Percentiles rank a stretch among this genome's conserved stretches.
Evolutionary conservation across 805 yeast species (phyloP).

Genomic region (Barnettozyma botsteinii): DNA sequence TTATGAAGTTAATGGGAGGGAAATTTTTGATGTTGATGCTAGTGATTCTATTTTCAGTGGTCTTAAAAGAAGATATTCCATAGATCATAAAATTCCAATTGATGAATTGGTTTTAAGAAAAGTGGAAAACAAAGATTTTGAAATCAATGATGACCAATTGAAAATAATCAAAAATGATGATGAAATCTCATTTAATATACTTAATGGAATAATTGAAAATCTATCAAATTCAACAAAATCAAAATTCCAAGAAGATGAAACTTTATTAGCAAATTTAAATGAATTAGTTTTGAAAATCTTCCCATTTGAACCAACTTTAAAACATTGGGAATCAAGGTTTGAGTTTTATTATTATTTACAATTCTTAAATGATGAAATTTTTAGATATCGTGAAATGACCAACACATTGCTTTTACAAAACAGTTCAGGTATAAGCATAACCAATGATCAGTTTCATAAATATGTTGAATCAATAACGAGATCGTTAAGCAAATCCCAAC

Average conservation of each 20-base stretch:
- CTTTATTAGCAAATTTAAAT: background rate
- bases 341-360: conserved; percentile 12
- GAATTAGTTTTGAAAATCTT: conserved; percentile 10
- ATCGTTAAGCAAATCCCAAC: conserved; percentile 9
- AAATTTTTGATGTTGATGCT: conserved; percentile 8
- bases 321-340: conserved; percentile 14
- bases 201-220: conserved; percentile 6
- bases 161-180: conserved; percentile 6
- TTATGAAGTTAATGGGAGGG: conserved; percentile 4
- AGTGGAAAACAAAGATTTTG: conserved; percentile 12
- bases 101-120: conserved; percentile 12
- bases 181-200: conserved; percentile 5
- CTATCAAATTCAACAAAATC: conserved; percentile 5
- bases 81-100: conserved; percentile 1
- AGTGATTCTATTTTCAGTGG: conserved; percentile 42
- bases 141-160: conserved; percentile 1
- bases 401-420: conserved; percentile 12
- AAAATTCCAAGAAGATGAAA: background rate
- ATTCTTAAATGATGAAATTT: conserved; percentile 9
- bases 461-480: conserved; percentile 2
- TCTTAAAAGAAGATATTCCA: conserved; percentile 36
- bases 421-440: conserved; percentile 15
- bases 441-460: conserved; percentile 8
- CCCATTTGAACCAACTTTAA: conserved; percentile 16
- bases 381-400: conserved; percentile 6